Evolutionary conservation across 139 green algal species (phyloP).

Genomic region (Auxenochlorella pyrenoidosa): DNA sequence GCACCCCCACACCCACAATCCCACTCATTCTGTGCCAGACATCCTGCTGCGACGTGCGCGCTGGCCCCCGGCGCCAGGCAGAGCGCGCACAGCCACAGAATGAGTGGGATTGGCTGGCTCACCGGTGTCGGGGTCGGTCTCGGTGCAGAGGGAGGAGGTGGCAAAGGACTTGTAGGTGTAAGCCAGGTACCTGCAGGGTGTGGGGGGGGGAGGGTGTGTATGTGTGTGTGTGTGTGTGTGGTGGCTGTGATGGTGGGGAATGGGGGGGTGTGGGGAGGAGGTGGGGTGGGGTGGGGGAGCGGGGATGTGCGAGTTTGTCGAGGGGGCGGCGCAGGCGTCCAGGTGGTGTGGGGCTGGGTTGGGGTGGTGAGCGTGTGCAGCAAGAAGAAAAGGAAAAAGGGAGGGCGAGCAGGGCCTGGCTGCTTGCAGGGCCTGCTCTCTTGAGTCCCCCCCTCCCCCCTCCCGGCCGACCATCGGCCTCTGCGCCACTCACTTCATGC

Average conservation of each 20-base stretch:
- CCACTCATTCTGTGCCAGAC: no score
- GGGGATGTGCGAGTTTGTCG: not conserved
- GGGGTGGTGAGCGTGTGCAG: no score
- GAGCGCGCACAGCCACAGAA: no score
- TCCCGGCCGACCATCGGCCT: not conserved
- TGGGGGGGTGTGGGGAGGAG: not conserved
- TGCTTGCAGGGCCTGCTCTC: no score
- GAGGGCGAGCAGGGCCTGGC: not conserved
- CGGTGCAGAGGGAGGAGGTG: not conserved
- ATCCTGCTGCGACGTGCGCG: no score
- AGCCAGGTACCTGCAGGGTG: conserved; percentile 4
- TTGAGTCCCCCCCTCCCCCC: not conserved
- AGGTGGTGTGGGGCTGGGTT: no score
- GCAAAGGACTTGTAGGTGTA: conserved; percentile 6
- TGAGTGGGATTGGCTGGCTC: not conserved
- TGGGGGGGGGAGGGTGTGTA: not conserved
- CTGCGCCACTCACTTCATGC: not conserved
- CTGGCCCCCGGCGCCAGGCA: no score
- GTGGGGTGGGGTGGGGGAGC: not conserved
- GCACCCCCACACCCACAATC: no score
- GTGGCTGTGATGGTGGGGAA: not conserved
- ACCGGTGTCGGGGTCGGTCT: not conserved
- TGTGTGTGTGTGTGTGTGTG: no score
- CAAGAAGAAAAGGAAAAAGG: no score
- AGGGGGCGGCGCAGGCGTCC: no score